Percentiles rank a stretch among this genome's conserved stretches.
phyloP scores from a whole-genome alignment of 75 land plant species.

The Cupressus sempervirens region DNA sequence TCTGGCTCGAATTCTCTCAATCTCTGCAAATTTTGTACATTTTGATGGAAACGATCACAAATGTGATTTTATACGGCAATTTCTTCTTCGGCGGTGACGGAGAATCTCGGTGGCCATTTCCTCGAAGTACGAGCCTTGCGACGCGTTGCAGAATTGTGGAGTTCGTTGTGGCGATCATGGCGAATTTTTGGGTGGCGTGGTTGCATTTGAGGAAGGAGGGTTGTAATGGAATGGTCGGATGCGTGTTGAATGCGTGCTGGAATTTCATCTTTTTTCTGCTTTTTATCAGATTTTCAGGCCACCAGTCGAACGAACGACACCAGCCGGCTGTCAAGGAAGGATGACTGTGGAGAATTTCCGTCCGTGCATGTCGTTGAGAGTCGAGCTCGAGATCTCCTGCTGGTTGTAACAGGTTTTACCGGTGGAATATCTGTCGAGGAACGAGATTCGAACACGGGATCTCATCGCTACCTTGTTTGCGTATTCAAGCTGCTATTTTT shows the following conservation, averaged over 20 bases:
- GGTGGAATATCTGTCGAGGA: no score
- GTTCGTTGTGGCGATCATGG: conserved; percentile 25
- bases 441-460: no score
- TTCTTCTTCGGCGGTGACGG: conserved; percentile 18
- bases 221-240: conserved; percentile 30
- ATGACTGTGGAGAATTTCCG: no score
- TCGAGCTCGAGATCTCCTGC: no score
- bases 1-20: conserved; percentile 38
- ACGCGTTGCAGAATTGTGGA: conserved; percentile 24
- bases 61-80: conserved; percentile 30
- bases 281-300: conserved; percentile 16
- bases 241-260: conserved; percentile 26
- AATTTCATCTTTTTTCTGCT: conserved; percentile 19
- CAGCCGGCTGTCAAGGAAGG: no score
- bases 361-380: no score
- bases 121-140: conserved; percentile 25
- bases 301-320: no score
- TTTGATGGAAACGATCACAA: conserved; percentile 27
- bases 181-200: conserved; percentile 18
- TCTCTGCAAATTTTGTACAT: conserved; percentile 38
- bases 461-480: no score
- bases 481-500: no score
- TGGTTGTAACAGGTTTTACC: no score
- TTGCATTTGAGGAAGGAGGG: conserved; percentile 31
- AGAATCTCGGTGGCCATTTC: neutral